phyloP scores from a whole-genome alignment of 192 early-diverging fungal species.

The Backusella parvicylindrica region DNA sequence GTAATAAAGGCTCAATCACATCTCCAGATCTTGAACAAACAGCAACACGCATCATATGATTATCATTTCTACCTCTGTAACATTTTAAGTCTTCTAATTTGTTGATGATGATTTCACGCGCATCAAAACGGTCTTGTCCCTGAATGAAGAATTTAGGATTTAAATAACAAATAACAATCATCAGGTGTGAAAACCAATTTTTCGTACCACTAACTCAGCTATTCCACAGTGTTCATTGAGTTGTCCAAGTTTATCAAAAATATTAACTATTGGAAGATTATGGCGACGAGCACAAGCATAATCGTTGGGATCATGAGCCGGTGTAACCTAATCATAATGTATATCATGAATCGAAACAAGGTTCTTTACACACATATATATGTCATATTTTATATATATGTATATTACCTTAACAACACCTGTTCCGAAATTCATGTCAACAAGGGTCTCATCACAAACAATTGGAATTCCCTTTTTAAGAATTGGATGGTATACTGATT shows the following conservation, averaged over 20 bases:
- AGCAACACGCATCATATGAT: slow-evolving; percentile 74
- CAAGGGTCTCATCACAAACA: slow-evolving; percentile 75
- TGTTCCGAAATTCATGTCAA: slow-evolving; percentile 90
- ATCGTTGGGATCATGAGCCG: slow-evolving; percentile 93
- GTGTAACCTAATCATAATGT: slow-evolving; percentile 68
- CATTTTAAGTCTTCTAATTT: slow-evolving; percentile 59
- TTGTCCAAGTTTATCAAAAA: slow-evolving; percentile 82
- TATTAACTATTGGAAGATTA: slow-evolving; percentile 74
- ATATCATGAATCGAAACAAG: background rate
- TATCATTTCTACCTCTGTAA: slow-evolving; percentile 75
- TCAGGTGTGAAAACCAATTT: background rate
- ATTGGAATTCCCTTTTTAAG: slow-evolving; percentile 77
- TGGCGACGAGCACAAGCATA: slow-evolving; percentile 84
- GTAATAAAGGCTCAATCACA: slow-evolving; percentile 91
- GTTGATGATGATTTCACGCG: slow-evolving; percentile 64
- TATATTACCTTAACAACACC: slow-evolving; percentile 87
- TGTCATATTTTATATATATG: background rate
- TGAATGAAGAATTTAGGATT: slow-evolving; percentile 18
- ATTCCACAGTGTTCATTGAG: slow-evolving; percentile 75
- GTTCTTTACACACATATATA: background rate
- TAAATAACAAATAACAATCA: background rate
- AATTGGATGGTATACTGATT: slow-evolving; percentile 81
- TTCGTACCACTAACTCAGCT: slow-evolving; percentile 41
- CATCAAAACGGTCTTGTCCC: slow-evolving; percentile 83
- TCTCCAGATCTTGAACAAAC: slow-evolving; percentile 82